A percentile compares a stretch with the other conserved stretches of the same genome.
Evolutionary conservation across 257 asterid genomes (phyloP).

Genomic region (Solanum stenotomum): DNA sequence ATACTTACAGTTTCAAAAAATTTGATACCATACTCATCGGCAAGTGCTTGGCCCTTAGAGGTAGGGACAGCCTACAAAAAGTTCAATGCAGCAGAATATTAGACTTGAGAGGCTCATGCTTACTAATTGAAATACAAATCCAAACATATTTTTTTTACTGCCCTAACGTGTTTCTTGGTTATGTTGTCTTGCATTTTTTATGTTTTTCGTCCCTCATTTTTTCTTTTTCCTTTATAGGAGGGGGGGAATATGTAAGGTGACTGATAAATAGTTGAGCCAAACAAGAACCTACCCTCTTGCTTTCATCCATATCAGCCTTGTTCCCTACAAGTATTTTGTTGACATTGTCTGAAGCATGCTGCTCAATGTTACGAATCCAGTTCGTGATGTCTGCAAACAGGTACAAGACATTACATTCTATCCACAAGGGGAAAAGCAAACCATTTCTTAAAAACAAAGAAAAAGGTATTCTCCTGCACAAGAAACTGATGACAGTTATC

Average conservation of each 20-base stretch:
- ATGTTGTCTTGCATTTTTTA: neutral
- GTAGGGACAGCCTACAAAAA: slow-evolving; percentile 32
- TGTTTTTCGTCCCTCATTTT: neutral
- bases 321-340: slow-evolving; percentile 40
- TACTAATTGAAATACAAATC: neutral
- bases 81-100: neutral
- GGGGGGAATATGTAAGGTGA: neutral
- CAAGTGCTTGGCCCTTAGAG: slow-evolving; percentile 37
- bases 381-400: slow-evolving; percentile 25
- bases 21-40: slow-evolving; percentile 37
- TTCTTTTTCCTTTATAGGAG: neutral
- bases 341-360: slow-evolving; percentile 36
- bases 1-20: slow-evolving; percentile 40
- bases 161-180: neutral
- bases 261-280: neutral
- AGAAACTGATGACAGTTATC: neutral
- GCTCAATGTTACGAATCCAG: slow-evolving; percentile 43
- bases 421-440: neutral
- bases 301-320: slow-evolving; percentile 46
- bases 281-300: slow-evolving; percentile 31
- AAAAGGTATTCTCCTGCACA: neutral
- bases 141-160: neutral
- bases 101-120: neutral
- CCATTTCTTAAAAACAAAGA: neutral
- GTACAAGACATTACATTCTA: neutral